These are phyloP conservation scores for Xylariaceae sp. DNA, from an alignment of 2,329 filamentous ascomycete genomes.

Conservation along the genomic window DNA sequence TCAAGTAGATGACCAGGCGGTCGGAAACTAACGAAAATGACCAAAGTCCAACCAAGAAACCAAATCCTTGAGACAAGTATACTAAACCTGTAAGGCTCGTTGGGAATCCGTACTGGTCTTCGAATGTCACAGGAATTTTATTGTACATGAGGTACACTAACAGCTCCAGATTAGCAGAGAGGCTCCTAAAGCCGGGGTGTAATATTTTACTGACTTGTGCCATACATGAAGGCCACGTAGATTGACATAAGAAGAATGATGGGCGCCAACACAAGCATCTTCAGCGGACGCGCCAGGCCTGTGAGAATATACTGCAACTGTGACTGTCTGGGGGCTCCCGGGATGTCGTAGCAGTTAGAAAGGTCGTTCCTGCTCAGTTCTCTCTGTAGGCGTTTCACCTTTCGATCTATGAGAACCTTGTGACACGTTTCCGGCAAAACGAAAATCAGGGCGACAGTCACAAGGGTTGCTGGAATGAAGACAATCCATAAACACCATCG, in stretches of 20 bases:
- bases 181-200: not conserved
- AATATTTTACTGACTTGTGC: conserved; percentile 32
- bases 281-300: conserved; percentile 50
- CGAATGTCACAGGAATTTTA: conserved; percentile 51
- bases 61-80: conserved; percentile 47
- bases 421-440: conserved; percentile 48
- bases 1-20: conserved; percentile 44
- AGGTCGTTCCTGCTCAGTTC: conserved; percentile 46
- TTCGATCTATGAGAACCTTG: conserved; percentile 49
- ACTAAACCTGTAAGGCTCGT: conserved; percentile 47
- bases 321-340: conserved; percentile 20
- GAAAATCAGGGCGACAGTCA: conserved; percentile 37
- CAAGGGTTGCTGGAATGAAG: conserved; percentile 42
- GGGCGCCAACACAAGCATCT: conserved; percentile 49
- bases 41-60: conserved; percentile 39
- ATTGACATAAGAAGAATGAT: conserved; percentile 46
- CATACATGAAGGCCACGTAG: conserved; percentile 52
- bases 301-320: conserved; percentile 32
- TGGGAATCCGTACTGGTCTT: conserved; percentile 45
- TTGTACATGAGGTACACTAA: conserved; percentile 52
- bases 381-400: conserved; percentile 42
- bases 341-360: conserved; percentile 44
- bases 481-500: conserved; percentile 53
- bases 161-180: not conserved
- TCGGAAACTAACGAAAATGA: conserved; percentile 45